Percentiles rank a stretch among this genome's conserved stretches.
These are phyloP conservation scores for Heterobasidion occidentale DNA, from an alignment of 1,284 basidiomycete species.

Conservation along the genomic window DNA sequence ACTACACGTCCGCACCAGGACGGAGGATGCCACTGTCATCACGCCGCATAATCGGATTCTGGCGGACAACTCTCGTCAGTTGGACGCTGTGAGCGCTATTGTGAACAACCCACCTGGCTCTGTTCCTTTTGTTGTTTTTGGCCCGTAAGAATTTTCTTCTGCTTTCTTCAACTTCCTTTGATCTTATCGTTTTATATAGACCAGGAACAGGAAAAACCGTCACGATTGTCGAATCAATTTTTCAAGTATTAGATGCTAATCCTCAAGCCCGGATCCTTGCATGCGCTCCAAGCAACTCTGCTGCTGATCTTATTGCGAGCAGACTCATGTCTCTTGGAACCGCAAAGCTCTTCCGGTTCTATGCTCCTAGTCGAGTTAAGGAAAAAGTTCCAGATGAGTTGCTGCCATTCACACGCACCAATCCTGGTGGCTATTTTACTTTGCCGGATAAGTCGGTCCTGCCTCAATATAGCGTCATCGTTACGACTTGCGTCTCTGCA, in stretches of 20 bases:
- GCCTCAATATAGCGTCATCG: slow-evolving; percentile 42
- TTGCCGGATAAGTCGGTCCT: slow-evolving; percentile 34
- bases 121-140: slow-evolving; percentile 54
- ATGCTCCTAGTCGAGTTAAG: slow-evolving; percentile 49
- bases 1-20: slow-evolving; percentile 16
- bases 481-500: slow-evolving; percentile 55
- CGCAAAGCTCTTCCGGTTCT: slow-evolving; percentile 48
- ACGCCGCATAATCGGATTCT: slow-evolving; percentile 34
- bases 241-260: slow-evolving; percentile 39
- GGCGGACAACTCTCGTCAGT: slow-evolving; percentile 39
- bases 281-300: slow-evolving; percentile 58
- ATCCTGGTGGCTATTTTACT: slow-evolving; percentile 34
- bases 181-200: slow-evolving; percentile 11
- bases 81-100: slow-evolving; percentile 47
- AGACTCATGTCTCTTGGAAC: slow-evolving; percentile 32
- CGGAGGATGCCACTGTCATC: neutral
- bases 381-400: slow-evolving; percentile 36
- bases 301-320: slow-evolving; percentile 52
- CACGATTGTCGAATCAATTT: slow-evolving; percentile 57
- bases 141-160: slow-evolving; percentile 41
- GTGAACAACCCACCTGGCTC: slow-evolving; percentile 34
- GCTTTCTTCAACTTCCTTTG: no score
- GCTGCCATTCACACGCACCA: slow-evolving; percentile 31
- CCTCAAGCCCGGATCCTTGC: slow-evolving; percentile 45
- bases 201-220: slow-evolving; percentile 68